Base-by-base conservation (phyloP, 257 asterid genomes). In the Schizonepeta tenuifolia region DNA sequence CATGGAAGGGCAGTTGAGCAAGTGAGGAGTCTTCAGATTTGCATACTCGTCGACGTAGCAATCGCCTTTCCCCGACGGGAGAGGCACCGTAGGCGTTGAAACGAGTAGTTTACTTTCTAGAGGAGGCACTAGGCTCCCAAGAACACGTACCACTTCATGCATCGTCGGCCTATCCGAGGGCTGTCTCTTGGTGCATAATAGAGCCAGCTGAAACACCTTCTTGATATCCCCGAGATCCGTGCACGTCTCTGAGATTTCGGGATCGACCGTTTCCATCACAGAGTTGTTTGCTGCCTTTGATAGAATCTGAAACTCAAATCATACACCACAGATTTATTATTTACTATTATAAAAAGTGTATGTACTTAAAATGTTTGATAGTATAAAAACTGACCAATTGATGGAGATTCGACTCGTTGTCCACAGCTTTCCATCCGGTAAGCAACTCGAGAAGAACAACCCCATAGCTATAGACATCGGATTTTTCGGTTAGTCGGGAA, bases 121-220 rank as follows among this genome's bases (percentile, higher is more conserved):
- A 0, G 74, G 74, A 0, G 91, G 88, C 50, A 75, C 65, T 49
- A 95, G 71, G 56, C 89, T 82, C 9, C 86, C 90, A 0, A 94
- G 89, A 0, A 94, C 98, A 5, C 98, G 81, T 15, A 90, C 93
- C 3, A 91, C 98, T 55, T 94, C 96, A 1, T 94, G 97, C 99
- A 91, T 94, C 0, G 91, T 84, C 5, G 99, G 99, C 84, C 99
- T 77, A 67, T 91, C 99, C 0, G 78, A 77, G 1, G 95, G 97
- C 77, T 86, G 98, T 24, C 88, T 80, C 85, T 89, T 94, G 50
- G 93, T 82, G 90, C 99, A 94, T 6, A 95, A 76, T 17, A 95
- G 97, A 1, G 97, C 97, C 3, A 95, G 97, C 75, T 95, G 99
- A 26, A 94, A 95, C 7, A 92, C 95, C 78, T 95, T 95, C 81